These are phyloP conservation scores for Chaetoceros tenuissimus DNA, from an alignment of 108 stramenopile genomes.

Conservation along the genomic window DNA sequence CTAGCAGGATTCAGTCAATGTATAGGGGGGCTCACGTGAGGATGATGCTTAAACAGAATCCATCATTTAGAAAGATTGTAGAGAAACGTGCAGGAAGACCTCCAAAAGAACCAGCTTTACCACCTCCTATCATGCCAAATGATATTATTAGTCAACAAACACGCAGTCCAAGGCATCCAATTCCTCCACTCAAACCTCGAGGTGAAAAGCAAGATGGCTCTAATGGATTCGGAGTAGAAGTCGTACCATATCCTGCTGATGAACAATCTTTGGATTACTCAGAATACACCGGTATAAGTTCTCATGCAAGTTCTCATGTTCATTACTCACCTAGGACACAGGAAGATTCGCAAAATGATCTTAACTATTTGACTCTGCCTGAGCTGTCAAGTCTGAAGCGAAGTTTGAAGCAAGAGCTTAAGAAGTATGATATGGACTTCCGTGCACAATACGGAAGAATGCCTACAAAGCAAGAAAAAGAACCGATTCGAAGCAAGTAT, in stretches of 20 bases:
- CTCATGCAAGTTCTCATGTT: conserved; percentile 5
- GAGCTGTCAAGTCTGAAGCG: conserved; percentile 72
- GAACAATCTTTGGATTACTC: background rate
- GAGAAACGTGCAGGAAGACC: conserved; percentile 28
- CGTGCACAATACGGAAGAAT: conserved; percentile 71
- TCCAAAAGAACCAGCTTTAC: conserved; percentile 8
- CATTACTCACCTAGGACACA: conserved; percentile 10
- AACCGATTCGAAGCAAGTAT: conserved; percentile 95
- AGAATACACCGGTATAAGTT: conserved; percentile 3
- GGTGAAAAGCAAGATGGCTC: background rate
- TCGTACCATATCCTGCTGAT: conserved; percentile 12
- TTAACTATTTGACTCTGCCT: conserved; percentile 42
- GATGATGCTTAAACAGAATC: conserved; percentile 38
- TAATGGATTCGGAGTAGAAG: conserved; percentile 25
- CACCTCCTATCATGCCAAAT: conserved; percentile 2
- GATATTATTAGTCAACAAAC: background rate
- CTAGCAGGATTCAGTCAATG: conserved; percentile 73
- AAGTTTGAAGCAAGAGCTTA: conserved; percentile 78
- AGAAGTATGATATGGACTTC: conserved; percentile 89
- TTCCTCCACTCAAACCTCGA: background rate
- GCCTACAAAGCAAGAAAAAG: conserved; percentile 94
- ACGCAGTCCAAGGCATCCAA: background rate
- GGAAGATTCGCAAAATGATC: conserved; percentile 18
- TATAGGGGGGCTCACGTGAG: conserved; percentile 52
- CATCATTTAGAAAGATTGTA: conserved; percentile 38